phyloP scores from a whole-genome alignment of 169 alveolate genomes.

The Plasmodium blacklocki region DNA sequence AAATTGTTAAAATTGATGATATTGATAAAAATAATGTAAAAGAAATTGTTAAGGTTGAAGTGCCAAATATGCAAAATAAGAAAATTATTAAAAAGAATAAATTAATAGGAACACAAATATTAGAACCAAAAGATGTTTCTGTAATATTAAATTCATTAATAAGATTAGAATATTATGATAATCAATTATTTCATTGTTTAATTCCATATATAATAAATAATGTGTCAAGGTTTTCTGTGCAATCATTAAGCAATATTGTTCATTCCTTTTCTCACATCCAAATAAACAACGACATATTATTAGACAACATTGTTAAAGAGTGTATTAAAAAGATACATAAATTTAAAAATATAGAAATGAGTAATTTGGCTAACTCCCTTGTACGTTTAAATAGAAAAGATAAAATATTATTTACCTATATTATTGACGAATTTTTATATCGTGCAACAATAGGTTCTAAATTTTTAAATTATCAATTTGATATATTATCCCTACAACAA shows the following conservation, averaged over 20 bases:
- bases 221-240: constrained; percentile 26
- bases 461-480: constrained; percentile 36
- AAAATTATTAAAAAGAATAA: not conserved
- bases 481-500: constrained; percentile 55
- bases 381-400: constrained; percentile 48
- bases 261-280: constrained; percentile 61
- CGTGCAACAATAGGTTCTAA: constrained; percentile 70
- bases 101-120: constrained; percentile 3
- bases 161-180: constrained; percentile 51
- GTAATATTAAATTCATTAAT: constrained; percentile 38
- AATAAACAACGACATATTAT: constrained; percentile 23
- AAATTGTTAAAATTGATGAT: not conserved
- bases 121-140: constrained; percentile 66
- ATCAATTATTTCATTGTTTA: constrained; percentile 54
- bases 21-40: not conserved
- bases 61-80: no score
- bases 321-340: constrained; percentile 45
- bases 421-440: constrained; percentile 66
- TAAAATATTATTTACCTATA: constrained; percentile 49
- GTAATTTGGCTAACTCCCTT: constrained; percentile 67
- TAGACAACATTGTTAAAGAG: constrained; percentile 24
- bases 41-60: not conserved
- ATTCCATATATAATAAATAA: constrained; percentile 57
- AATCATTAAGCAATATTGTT: constrained; percentile 63
- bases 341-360: constrained; percentile 68